Evolutionary conservation across 208 protist species (phyloP), one percentile per base, ranked within the genome.

Genomic region (Trypanosoma brucei): DNA sequence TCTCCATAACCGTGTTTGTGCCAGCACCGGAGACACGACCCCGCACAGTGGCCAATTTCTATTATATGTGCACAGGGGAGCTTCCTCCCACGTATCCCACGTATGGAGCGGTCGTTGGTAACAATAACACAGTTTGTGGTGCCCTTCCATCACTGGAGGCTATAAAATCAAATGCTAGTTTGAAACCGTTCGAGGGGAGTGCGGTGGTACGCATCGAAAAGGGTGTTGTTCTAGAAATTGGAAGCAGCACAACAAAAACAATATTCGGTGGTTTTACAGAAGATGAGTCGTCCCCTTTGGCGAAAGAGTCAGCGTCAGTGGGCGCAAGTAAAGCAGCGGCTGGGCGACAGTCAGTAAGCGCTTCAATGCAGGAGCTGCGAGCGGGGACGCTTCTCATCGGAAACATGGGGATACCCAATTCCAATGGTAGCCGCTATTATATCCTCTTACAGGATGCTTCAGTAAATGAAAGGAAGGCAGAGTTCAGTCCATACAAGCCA

Each of bases 391-490:
- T 93, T 37, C 72, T 93, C 22, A 73, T 75, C 48, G 75, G 75
- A 3, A 91, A 91, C 62, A 54, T 88, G 0, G 87, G 87, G 51
- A 75, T 80, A 62, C 72, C 82, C 1, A 75, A 89, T 68, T 78
- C 76, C 14, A 78, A 91, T 48, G 87, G 70, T 3, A 91, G 87
- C 62, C 83, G 87, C 38, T 93, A 91, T 65, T 87, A 86, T 67
- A 71, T 93, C 34, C 62, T 93, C 11, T 69, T 93, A 3, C 48
- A 50, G 14, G 68, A 83, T 45, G 55, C 79, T 37, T 61, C 37
- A n/a, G 57, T 56, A 14, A 39, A 70, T 2, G 62, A 72, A 50
- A 44, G 79, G 62, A 49, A 31, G 3, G 60, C 65, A 14, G 79
- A 83, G 59, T 73, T 88, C 11, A 9, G 34, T 2, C 59, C 64